Percentiles rank a stretch among this genome's conserved stretches.
Conservation (phyloP, 2,329 filamentous ascomycete genomes). For the Paraconiothyrium sp. region DNA sequence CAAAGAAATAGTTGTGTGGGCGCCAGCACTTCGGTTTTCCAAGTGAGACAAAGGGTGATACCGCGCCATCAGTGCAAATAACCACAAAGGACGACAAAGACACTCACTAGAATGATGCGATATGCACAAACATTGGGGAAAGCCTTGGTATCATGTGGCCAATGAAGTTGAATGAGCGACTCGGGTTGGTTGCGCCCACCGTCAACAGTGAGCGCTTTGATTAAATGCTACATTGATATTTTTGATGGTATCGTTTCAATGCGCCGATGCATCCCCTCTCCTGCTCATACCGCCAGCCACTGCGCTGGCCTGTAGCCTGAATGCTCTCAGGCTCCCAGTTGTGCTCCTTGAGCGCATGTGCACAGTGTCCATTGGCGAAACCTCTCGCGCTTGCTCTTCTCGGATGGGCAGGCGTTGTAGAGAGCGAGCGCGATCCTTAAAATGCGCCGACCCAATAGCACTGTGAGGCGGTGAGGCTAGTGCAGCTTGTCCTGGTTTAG, state of each 20-base stretch:
- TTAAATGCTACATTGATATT: not conserved
- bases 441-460: conserved; percentile 4
- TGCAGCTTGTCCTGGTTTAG: conserved; percentile 10
- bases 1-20: not conserved
- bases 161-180: not conserved
- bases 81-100: not conserved
- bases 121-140: not conserved
- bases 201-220: not conserved
- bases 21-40: not conserved
- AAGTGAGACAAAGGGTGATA: not conserved
- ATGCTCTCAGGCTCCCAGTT: conserved; percentile 28
- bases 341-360: conserved; percentile 20
- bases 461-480: conserved; percentile 24
- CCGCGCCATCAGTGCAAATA: not conserved
- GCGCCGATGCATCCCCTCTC: conserved; percentile 17
- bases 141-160: not conserved
- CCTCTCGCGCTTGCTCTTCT: not conserved
- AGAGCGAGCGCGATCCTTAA: conserved; percentile 23
- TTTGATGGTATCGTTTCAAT: not conserved
- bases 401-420: conserved; percentile 19
- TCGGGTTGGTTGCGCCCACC: not conserved
- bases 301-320: conserved; percentile 33
- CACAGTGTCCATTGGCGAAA: not conserved
- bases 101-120: not conserved
- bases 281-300: conserved; percentile 31